phyloP scores from a whole-genome alignment of 108 stramenopile species.

The Pseudonitzschia multiseries region DNA sequence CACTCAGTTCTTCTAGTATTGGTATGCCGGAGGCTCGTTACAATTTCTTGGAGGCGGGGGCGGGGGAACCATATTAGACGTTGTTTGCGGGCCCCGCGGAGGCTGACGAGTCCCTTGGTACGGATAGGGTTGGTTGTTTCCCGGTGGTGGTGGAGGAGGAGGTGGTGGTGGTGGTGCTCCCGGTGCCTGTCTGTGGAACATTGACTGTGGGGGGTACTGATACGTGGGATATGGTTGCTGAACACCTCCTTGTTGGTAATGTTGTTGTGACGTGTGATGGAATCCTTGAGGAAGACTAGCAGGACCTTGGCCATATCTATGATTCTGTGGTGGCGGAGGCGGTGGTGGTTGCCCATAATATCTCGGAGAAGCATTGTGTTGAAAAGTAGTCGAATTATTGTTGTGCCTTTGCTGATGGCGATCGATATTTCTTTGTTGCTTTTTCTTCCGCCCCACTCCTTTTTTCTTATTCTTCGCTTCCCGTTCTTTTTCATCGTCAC shows the following conservation, averaged over 20 bases:
- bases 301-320: slow-evolving; percentile 19
- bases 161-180: slow-evolving; percentile 3
- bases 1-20: slow-evolving; percentile 19
- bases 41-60: slow-evolving; percentile 27
- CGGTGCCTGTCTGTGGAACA: slow-evolving; percentile 5
- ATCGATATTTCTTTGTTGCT: slow-evolving; percentile 25
- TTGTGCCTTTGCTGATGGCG: not conserved
- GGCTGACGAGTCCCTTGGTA: slow-evolving; percentile 5
- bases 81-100: not conserved
- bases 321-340: slow-evolving; percentile 20
- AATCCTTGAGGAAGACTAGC: slow-evolving; percentile 10
- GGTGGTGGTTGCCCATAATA: slow-evolving; percentile 21
- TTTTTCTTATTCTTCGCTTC: slow-evolving; percentile 53
- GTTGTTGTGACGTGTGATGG: not conserved
- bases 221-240: not conserved
- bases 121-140: not conserved
- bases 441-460: slow-evolving; percentile 12
- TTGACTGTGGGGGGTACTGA: slow-evolving; percentile 20
- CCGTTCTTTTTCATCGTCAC: slow-evolving; percentile 84
- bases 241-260: not conserved
- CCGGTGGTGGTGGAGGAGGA: slow-evolving; percentile 1
- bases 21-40: slow-evolving; percentile 37
- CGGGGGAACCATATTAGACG: slow-evolving; percentile 27
- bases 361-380: not conserved
- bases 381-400: slow-evolving; percentile 12